phyloP scores from a whole-genome alignment of 2,329 filamentous ascomycete genomes.

The Claviceps paspali region DNA sequence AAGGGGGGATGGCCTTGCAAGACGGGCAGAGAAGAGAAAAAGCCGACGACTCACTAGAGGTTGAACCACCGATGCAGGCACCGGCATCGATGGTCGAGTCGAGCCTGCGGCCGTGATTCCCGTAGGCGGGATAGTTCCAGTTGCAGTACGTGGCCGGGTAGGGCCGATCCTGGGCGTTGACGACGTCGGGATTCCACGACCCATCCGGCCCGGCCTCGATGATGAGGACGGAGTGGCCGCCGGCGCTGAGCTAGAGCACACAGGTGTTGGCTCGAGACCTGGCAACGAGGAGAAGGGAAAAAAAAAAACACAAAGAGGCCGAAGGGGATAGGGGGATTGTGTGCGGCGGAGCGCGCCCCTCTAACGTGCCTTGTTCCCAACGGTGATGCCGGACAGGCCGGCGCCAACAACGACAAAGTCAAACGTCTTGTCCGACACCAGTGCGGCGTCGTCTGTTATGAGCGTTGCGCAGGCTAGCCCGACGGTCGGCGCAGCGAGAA shows the following conservation, averaged over 20 bases:
- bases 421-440: conserved; percentile 6
- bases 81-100: conserved; percentile 8
- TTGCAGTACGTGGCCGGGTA: conserved; percentile 10
- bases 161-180: conserved; percentile 7
- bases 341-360: neutral
- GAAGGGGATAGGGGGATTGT: no score
- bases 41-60: conserved; percentile 12
- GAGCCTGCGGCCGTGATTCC: conserved; percentile 8
- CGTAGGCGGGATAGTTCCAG: conserved; percentile 9
- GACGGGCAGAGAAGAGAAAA: no score
- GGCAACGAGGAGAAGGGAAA: no score
- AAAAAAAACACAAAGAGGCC: no score
- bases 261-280: neutral
- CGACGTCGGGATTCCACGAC: conserved; percentile 10
- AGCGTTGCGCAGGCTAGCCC: conserved; percentile 5
- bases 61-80: conserved; percentile 12
- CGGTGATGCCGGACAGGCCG: conserved; percentile 20
- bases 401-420: conserved; percentile 24
- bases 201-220: conserved; percentile 12
- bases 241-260: conserved; percentile 8
- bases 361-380: conserved; percentile 7
- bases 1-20: neutral
- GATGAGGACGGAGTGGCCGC: conserved; percentile 10
- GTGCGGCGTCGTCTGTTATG: conserved; percentile 9
- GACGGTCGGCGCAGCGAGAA: neutral